These are phyloP conservation scores for Berkeleyomyces rouxiae DNA, from an alignment of 2,329 filamentous ascomycete species.

Conservation along the genomic window DNA sequence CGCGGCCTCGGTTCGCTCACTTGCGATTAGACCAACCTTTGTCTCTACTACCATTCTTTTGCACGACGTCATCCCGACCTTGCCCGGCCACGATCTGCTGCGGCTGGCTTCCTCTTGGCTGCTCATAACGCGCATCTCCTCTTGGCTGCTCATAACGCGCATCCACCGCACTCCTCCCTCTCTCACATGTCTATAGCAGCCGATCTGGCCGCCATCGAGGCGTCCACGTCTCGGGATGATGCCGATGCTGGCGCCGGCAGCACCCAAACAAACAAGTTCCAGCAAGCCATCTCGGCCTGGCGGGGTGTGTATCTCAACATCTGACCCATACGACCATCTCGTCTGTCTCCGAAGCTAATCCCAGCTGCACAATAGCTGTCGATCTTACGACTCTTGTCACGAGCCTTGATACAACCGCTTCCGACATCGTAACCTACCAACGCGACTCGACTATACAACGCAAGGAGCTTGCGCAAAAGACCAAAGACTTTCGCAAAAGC, in stretches of 20 bases:
- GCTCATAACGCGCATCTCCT: background rate
- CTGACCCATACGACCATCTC: background rate
- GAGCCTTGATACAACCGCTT: slow-evolving; percentile 80
- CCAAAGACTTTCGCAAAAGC: slow-evolving; percentile 89
- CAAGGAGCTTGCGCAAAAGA: slow-evolving; percentile 97
- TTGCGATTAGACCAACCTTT: background rate
- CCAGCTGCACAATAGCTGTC: slow-evolving; percentile 42
- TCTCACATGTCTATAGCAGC: slow-evolving; percentile 17
- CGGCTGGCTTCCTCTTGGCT: background rate
- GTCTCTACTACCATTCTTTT: background rate
- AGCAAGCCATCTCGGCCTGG: slow-evolving; percentile 90
- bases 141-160: background rate
- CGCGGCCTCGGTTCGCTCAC: background rate
- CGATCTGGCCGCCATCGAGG: slow-evolving; percentile 18
- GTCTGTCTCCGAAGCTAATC: slow-evolving; percentile 8
- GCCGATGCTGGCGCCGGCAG: slow-evolving; percentile 40
- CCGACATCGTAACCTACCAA: slow-evolving; percentile 84
- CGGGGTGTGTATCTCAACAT: slow-evolving; percentile 44
- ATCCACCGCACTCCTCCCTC: background rate
- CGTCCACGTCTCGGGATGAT: slow-evolving; percentile 18
- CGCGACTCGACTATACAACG: slow-evolving; percentile 89
- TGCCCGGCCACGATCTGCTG: background rate
- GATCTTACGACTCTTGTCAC: slow-evolving; percentile 72
- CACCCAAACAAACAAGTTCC: slow-evolving; percentile 54
- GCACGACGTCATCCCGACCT: background rate